Evolutionary conservation across 2,329 filamentous ascomycete genomes (phyloP).

Genomic region (Monilinia polystroma): DNA sequence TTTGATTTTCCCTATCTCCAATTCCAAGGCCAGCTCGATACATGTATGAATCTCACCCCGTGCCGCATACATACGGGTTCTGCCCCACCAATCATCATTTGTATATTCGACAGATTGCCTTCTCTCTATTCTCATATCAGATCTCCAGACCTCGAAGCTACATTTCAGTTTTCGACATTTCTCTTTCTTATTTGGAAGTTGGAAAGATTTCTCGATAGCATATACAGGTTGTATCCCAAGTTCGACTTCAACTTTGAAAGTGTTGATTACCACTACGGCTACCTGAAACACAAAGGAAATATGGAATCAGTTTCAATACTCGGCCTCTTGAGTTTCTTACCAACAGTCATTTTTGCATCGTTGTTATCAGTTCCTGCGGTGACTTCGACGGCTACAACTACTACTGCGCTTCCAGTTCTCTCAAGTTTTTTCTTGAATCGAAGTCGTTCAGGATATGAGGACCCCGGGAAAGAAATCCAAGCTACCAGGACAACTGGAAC

Average conservation of each 20-base stretch:
- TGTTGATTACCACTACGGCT: neutral
- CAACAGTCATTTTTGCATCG: neutral
- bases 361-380: neutral
- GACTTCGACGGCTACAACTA: neutral
- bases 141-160: neutral
- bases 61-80: neutral
- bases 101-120: neutral
- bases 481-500: neutral
- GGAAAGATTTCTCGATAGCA: neutral
- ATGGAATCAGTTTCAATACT: constrained; percentile 7
- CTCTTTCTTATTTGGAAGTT: neutral
- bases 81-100: constrained; percentile 11
- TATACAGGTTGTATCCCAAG: too few relatives aligned
- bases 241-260: neutral
- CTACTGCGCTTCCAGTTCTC: neutral
- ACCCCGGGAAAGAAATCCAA: neutral
- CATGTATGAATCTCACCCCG: neutral
- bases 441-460: neutral
- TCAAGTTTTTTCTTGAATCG: neutral
- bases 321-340: neutral
- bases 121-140: neutral
- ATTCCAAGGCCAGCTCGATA: neutral
- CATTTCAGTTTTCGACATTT: neutral
- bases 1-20: neutral
- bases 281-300: neutral